These are phyloP conservation scores for Psilocybe azurescens DNA, from an alignment of 768 basidiomycete species.

Conservation along the genomic window DNA sequence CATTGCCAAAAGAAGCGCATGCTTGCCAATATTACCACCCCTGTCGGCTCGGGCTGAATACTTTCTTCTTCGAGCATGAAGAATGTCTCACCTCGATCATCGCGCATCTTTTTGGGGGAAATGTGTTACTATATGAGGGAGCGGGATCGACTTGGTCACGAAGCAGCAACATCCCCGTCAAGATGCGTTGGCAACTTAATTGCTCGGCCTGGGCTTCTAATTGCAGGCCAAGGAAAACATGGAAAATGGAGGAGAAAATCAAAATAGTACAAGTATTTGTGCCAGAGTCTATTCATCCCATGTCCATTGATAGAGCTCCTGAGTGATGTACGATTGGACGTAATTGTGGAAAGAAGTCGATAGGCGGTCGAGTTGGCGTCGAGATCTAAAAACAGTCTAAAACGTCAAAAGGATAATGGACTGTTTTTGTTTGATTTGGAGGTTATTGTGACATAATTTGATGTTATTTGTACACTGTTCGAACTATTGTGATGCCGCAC, in stretches of 20 bases:
- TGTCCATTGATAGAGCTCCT: no score
- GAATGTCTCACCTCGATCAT: constrained; percentile 20
- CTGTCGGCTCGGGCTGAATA: neutral
- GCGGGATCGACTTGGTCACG: constrained; percentile 1
- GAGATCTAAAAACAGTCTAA: neutral
- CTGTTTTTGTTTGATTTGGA: constrained; percentile 14
- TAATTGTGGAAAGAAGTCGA: no score
- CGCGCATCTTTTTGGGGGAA: constrained; percentile 8
- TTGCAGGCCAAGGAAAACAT: no score
- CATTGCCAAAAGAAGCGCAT: no score
- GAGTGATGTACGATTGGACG: no score
- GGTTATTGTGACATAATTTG: constrained; percentile 21
- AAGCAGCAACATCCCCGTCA: neutral
- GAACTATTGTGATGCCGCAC: constrained; percentile 21
- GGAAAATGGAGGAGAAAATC: no score
- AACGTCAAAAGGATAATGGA: neutral
- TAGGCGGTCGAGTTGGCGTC: no score
- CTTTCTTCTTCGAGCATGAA: neutral
- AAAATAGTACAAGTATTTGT: no score
- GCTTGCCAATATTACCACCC: no score
- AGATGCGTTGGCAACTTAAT: neutral
- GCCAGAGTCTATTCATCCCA: no score
- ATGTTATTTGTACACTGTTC: constrained; percentile 32
- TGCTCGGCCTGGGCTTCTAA: no score
- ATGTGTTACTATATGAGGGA: constrained; percentile 13